phyloP scores from a whole-genome alignment of 805 yeast species.

The Kuraishia capsulata region DNA sequence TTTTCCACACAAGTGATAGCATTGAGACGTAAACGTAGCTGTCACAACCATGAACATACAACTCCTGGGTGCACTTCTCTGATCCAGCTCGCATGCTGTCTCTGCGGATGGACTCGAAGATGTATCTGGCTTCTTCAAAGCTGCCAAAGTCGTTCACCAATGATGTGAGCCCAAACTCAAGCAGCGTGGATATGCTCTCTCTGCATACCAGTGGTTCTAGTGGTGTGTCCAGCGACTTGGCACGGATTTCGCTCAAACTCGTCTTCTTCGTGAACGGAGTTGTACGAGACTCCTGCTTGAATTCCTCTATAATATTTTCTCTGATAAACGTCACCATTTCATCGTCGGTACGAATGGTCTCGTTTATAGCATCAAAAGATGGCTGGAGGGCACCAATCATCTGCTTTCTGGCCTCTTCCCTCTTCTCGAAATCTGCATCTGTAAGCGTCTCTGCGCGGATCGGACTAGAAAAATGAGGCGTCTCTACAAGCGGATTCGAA shows the following conservation, averaged over 20 bases:
- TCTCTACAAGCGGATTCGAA: not conserved
- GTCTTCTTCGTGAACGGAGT: not conserved
- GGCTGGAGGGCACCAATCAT: not conserved
- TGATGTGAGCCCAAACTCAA: slow-evolving; percentile 18
- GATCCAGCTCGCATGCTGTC: not conserved
- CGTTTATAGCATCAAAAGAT: not conserved
- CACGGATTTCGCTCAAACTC: not conserved
- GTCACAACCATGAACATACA: slow-evolving; percentile 21
- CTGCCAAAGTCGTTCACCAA: slow-evolving; percentile 15
- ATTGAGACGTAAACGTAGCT: slow-evolving; percentile 20
- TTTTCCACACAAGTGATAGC: slow-evolving; percentile 16
- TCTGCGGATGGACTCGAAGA: slow-evolving; percentile 13
- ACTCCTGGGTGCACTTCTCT: slow-evolving; percentile 3
- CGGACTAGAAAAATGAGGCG: too few relatives aligned
- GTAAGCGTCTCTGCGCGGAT: too few relatives aligned
- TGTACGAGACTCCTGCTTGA: too few relatives aligned
- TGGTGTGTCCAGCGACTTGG: slow-evolving; percentile 8
- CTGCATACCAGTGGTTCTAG: slow-evolving; percentile 12
- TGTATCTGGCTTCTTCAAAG: slow-evolving; percentile 1
- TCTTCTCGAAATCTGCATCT: not conserved
- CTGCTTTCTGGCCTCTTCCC: not conserved
- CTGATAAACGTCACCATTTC: not conserved
- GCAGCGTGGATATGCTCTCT: slow-evolving; percentile 16
- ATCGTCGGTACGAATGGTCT: not conserved
- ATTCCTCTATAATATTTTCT: not conserved